phyloP scores from a whole-genome alignment of 148 eudicot species.

The Rhododendron henanense region DNA sequence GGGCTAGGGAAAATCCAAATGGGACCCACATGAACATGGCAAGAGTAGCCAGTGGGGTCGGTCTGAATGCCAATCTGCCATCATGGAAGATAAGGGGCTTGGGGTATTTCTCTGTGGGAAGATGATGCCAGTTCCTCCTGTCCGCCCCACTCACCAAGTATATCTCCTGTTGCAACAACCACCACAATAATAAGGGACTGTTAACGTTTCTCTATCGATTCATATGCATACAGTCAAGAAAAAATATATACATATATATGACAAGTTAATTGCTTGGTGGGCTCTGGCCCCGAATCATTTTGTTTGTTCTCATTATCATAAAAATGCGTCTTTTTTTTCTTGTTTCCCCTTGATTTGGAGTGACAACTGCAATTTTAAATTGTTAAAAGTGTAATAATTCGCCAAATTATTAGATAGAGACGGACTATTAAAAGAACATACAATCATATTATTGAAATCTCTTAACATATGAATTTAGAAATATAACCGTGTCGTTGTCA shows the following conservation, averaged over 20 bases:
- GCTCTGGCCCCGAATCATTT: background rate
- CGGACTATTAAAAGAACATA: background rate
- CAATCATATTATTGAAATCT: too few relatives aligned
- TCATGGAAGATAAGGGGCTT: constrained; percentile 82
- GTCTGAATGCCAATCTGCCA: constrained; percentile 69
- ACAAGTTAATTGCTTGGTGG: background rate
- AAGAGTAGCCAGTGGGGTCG: constrained; percentile 44
- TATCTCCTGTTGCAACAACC: constrained; percentile 48
- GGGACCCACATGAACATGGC: constrained; percentile 71
- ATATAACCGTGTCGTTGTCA: background rate
- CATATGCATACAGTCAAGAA: background rate
- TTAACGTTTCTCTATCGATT: background rate
- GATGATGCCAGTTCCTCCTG: constrained; percentile 49
- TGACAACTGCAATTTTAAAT: background rate
- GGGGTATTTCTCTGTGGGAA: constrained; percentile 55
- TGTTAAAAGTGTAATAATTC: too few relatives aligned
- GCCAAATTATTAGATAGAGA: background rate
- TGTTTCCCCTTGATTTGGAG: background rate
- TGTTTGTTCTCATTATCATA: background rate
- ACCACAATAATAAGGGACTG: background rate
- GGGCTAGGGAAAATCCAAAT: constrained; percentile 39
- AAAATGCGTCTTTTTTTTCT: too few relatives aligned
- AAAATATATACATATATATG: background rate
- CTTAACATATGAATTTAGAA: background rate
- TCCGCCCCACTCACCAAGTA: constrained; percentile 45